A percentile compares a stretch with the other conserved stretches of the same genome.
Evolutionary conservation across 371 early-diverging fungal genomes (phyloP).

Genomic region (Mucor racemosus): DNA sequence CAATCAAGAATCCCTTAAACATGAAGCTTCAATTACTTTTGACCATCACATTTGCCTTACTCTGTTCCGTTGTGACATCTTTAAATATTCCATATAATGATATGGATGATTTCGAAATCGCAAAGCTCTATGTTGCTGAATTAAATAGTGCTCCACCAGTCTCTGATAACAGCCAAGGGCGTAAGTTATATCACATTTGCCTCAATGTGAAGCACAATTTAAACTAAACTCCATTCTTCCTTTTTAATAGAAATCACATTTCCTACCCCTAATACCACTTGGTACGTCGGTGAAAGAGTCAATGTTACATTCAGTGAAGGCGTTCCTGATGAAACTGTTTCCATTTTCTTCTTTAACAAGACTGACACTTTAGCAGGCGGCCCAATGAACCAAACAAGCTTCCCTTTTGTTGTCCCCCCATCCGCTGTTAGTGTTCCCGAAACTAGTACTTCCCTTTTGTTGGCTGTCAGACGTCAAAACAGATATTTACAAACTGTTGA

Average conservation of each 20-base stretch:
- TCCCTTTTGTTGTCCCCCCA: conserved; percentile 34
- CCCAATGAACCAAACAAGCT: conserved; percentile 21
- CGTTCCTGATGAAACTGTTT: conserved; percentile 25
- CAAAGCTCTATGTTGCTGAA: conserved; percentile 1
- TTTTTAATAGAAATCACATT: conserved; percentile 30
- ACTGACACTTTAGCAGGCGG: conserved; percentile 31
- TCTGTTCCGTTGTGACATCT: not conserved
- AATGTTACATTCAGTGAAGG: conserved; percentile 23
- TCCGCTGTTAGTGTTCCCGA: conserved; percentile 24
- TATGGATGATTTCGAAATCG: conserved; percentile 4
- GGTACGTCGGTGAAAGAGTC: conserved; percentile 44
- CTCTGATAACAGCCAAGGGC: not conserved
- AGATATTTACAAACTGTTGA: conserved; percentile 36
- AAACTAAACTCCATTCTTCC: not conserved
- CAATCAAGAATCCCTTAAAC: not conserved
- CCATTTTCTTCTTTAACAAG: conserved; percentile 38
- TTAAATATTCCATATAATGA: conserved; percentile 1
- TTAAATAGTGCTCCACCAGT: not conserved
- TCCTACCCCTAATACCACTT: conserved; percentile 33
- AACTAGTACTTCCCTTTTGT: conserved; percentile 29
- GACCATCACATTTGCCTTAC: not conserved
- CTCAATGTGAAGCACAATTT: not conserved
- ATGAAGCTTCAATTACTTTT: conserved; percentile 7
- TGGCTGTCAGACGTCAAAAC: conserved; percentile 40
- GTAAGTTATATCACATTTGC: conserved; percentile 6